Evolutionary conservation across 192 early-diverging fungal genomes (phyloP).

Genomic region (Umbelopsis ramanniana): DNA sequence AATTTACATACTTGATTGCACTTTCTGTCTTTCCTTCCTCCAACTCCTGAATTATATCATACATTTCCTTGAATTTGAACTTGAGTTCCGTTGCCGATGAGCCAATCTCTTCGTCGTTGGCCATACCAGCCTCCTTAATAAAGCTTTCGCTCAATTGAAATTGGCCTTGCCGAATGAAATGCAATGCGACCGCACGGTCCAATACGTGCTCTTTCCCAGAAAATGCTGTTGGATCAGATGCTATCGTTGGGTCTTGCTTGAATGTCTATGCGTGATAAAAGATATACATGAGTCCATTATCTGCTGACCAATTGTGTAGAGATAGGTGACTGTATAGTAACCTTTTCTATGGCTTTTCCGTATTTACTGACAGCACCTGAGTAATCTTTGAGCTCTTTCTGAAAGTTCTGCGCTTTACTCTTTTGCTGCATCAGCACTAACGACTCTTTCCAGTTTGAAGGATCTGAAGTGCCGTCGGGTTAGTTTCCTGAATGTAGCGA

Average conservation of each 20-base stretch:
- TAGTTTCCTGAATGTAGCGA: neutral
- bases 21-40: constrained; percentile 57
- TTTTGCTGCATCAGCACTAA: constrained; percentile 19
- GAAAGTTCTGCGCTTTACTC: constrained; percentile 30
- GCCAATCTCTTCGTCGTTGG: constrained; percentile 43
- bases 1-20: constrained; percentile 60
- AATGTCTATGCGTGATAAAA: constrained; percentile 53
- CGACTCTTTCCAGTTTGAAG: constrained; percentile 1
- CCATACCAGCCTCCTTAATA: constrained; percentile 42
- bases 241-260: constrained; percentile 63
- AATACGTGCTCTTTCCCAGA: constrained; percentile 70
- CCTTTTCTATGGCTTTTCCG: constrained; percentile 77
- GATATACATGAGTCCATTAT: constrained; percentile 38
- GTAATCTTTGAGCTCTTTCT: constrained; percentile 68
- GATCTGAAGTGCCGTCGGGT: constrained; percentile 11
- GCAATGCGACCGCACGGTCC: constrained; percentile 64
- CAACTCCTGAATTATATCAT: constrained; percentile 69
- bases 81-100: constrained; percentile 50
- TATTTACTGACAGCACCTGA: constrained; percentile 65
- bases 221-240: constrained; percentile 75
- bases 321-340: constrained; percentile 25
- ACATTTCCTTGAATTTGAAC: constrained; percentile 84
- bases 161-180: constrained; percentile 87
- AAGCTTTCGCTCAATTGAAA: constrained; percentile 81
- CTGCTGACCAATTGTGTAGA: neutral